Base-by-base conservation (phyloP, 352 stramenopile species). In the Lagenidium sp. region DNA sequence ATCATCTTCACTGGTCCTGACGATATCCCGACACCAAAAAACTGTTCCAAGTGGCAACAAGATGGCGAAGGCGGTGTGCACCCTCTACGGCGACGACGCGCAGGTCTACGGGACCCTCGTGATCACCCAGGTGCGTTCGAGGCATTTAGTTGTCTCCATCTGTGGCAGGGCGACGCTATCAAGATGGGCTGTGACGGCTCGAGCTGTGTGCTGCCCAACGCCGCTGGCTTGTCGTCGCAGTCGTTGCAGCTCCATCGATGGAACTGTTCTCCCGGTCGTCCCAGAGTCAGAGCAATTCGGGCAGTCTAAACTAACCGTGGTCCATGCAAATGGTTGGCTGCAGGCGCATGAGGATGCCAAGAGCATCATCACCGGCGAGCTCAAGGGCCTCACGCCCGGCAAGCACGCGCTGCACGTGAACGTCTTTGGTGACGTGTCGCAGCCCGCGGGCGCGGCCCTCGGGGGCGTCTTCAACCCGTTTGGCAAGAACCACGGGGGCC, bases 381-480 rank as follows among this genome's bases (percentile, higher is more conserved):
- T 94, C 32, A 90, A 86, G 69, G 60, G 62, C 29, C 60, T 94
- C 22, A 43, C 64, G 30, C 49, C 72, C 16, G 94, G 94, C 46
- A 97, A 97, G 67, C 95, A 98, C 68, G 95, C 92, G 24, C 63
- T 99, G 48, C 85, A 96, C 54, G 76, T 98, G 38, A 96, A 98
- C 66, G 79, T 96, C 24, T 98, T 97, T 59, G 94, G 94, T 26
- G 93, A 99, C 55, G 77, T 98, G 36, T 93, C 82, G 31, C 76
- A 97, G 58, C 56, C 71, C 0, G 65, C 68, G 5, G 75, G 73
- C 45, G 68, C 57, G 22, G 66, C 74, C 12, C 76, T 86, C 42
- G 94, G 93, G 41, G 82, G 86, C 41, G 95, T 98, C 38, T 99
- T 98, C 77, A 99, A 99, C 72, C 95, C 94, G 39, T 98, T 98